Conservation (phyloP, 306 rosid species). For the Cucurbita pepo region DNA sequence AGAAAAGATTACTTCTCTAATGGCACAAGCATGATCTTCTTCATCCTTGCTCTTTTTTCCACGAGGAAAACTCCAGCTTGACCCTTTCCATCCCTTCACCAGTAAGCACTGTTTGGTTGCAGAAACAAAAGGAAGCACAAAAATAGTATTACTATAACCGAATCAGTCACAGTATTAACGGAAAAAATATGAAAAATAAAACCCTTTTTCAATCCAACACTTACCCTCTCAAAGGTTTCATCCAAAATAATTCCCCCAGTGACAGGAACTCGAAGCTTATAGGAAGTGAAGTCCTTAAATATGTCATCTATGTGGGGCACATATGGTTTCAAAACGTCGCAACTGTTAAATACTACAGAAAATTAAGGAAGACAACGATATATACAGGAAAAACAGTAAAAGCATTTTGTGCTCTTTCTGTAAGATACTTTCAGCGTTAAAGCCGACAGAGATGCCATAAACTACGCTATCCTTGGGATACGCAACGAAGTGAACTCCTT, state of each 20-base stretch:
- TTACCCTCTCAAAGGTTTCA: slow-evolving; percentile 91
- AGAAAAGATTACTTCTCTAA: slow-evolving; percentile 57
- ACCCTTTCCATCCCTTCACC: slow-evolving; percentile 99
- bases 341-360: slow-evolving; percentile 65
- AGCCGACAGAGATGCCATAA: neutral
- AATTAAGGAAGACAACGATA: slow-evolving; percentile 36
- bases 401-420: neutral
- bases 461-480: slow-evolving; percentile 34
- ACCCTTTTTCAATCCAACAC: slow-evolving; percentile 5
- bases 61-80: slow-evolving; percentile 99
- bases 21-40: slow-evolving; percentile 93
- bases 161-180: neutral
- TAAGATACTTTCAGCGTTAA: neutral
- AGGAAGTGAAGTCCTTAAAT: slow-evolving; percentile 93
- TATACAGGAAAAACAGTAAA: neutral
- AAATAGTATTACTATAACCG: neutral
- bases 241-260: slow-evolving; percentile 96
- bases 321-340: slow-evolving; percentile 92
- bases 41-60: slow-evolving; percentile 97
- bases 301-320: slow-evolving; percentile 89
- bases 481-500: slow-evolving; percentile 90
- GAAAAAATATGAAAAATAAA: no score
- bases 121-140: neutral
- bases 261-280: slow-evolving; percentile 93
- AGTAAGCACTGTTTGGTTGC: slow-evolving; percentile 60